Percentiles rank a stretch among this genome's conserved stretches.
phyloP scores from a whole-genome alignment of 805 yeast species.

The Millerozyma miso region DNA sequence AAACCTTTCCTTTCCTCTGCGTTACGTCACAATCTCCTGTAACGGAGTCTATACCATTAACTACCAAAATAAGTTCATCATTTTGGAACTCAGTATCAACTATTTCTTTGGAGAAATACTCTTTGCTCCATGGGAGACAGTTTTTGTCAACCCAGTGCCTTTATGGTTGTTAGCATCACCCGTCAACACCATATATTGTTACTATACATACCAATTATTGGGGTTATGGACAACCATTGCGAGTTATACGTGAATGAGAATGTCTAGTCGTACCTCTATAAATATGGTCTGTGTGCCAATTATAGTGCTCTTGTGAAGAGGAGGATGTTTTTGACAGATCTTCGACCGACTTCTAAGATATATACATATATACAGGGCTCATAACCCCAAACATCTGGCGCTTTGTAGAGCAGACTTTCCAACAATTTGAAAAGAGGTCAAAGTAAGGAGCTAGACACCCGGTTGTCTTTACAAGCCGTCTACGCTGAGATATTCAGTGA shows the following conservation, averaged over 20 bases:
- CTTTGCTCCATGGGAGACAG: conserved; percentile 60
- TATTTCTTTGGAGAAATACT: conserved; percentile 43
- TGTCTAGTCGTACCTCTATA: not conserved
- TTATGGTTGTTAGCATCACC: not conserved
- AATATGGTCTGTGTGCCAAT: not conserved
- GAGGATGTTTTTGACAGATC: not conserved
- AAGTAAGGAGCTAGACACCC: no score
- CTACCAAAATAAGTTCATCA: conserved; percentile 19
- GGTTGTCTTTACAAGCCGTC: no score
- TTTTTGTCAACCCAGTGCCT: conserved; percentile 73
- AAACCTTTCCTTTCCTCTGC: conserved; percentile 77
- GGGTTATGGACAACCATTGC: conserved; percentile 67
- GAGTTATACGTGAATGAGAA: not conserved
- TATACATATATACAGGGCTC: not conserved
- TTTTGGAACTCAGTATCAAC: conserved; percentile 22
- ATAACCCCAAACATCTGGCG: not conserved
- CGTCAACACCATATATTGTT: not conserved
- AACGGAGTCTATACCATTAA: conserved; percentile 40
- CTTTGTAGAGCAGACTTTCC: no score
- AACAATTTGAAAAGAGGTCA: no score
- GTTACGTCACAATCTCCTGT: conserved; percentile 79
- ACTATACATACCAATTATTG: conserved; percentile 53
- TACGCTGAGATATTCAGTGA: no score
- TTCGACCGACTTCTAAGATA: not conserved
- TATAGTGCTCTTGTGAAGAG: not conserved